Percentiles rank a stretch among this genome's conserved stretches.
Conservation (phyloP, 1,139 yeast genomes). For the Yamadazyma mexicana region DNA sequence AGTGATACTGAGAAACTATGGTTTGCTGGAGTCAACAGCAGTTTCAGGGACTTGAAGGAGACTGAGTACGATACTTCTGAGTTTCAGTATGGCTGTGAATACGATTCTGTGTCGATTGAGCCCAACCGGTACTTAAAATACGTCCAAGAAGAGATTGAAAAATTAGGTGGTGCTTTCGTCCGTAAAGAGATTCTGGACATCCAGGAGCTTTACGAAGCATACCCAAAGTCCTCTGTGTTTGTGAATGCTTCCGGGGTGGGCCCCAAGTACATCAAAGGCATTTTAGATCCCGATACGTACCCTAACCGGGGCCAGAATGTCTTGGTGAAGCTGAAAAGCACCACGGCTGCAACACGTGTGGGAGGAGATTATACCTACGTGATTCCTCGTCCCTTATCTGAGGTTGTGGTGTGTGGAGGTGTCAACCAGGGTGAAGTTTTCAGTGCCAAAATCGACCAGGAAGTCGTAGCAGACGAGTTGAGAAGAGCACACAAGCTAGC, state of each 20-base stretch:
- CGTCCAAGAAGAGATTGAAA: neutral
- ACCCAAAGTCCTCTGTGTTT: neutral
- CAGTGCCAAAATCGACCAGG: neutral
- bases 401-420: neutral
- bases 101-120: neutral
- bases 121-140: neutral
- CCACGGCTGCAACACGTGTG: neutral
- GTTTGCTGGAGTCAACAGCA: neutral
- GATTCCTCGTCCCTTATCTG: neutral
- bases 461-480: neutral
- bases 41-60: neutral
- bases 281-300: neutral
- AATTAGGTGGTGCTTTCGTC: neutral
- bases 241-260: neutral
- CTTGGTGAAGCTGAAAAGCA: slow-evolving; percentile 1
- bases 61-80: neutral
- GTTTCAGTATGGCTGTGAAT: neutral
- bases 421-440: neutral
- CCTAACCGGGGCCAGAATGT: slow-evolving; percentile 1
- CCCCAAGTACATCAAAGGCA: neutral
- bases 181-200: neutral
- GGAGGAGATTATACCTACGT: slow-evolving; percentile 1
- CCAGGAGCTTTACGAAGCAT: neutral
- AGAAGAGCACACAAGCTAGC: slow-evolving; percentile 1
- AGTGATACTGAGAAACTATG: neutral